Conservation (phyloP, 257 asterid species). For the Ilex aquifolium region DNA sequence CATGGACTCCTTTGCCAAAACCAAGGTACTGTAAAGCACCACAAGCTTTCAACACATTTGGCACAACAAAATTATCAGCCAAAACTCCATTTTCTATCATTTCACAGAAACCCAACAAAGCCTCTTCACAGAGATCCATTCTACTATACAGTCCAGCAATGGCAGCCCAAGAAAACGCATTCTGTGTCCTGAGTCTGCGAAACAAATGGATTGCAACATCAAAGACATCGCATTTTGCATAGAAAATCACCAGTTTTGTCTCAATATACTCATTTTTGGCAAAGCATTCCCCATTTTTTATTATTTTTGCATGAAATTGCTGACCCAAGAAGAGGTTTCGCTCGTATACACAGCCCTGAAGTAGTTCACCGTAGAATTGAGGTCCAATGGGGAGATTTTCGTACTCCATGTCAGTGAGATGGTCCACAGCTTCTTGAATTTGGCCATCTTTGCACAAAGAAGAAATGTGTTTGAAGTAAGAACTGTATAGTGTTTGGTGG, state of each 20-base stretch:
- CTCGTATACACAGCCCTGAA: slow-evolving; percentile 25
- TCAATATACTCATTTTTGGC: slow-evolving; percentile 25
- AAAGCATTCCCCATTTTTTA: slow-evolving; percentile 19
- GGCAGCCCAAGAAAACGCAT: slow-evolving; percentile 32
- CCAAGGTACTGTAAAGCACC: slow-evolving; percentile 20
- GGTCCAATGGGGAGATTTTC: slow-evolving; percentile 13
- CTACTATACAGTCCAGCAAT: slow-evolving; percentile 26
- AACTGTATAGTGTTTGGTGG: not conserved
- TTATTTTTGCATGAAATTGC: slow-evolving; percentile 23
- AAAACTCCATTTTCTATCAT: slow-evolving; percentile 23
- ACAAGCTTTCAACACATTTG: slow-evolving; percentile 29
- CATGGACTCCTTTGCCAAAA: slow-evolving; percentile 26
- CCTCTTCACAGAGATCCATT: slow-evolving; percentile 13
- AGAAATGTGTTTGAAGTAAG: slow-evolving; percentile 12
- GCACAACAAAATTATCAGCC: slow-evolving; percentile 29
- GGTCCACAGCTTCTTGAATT: slow-evolving; percentile 22
- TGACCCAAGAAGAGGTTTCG: slow-evolving; percentile 19
- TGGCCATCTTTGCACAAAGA: slow-evolving; percentile 22
- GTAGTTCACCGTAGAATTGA: slow-evolving; percentile 23
- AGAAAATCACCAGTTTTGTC: slow-evolving; percentile 26
- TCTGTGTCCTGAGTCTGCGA: slow-evolving; percentile 13
- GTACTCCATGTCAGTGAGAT: slow-evolving; percentile 16
- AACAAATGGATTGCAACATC: slow-evolving; percentile 17
- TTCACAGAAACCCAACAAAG: slow-evolving; percentile 19
- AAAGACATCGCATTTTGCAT: slow-evolving; percentile 23